phyloP scores from a whole-genome alignment of 2,329 filamentous ascomycete genomes.

The Clarireedia homoeocarpa region DNA sequence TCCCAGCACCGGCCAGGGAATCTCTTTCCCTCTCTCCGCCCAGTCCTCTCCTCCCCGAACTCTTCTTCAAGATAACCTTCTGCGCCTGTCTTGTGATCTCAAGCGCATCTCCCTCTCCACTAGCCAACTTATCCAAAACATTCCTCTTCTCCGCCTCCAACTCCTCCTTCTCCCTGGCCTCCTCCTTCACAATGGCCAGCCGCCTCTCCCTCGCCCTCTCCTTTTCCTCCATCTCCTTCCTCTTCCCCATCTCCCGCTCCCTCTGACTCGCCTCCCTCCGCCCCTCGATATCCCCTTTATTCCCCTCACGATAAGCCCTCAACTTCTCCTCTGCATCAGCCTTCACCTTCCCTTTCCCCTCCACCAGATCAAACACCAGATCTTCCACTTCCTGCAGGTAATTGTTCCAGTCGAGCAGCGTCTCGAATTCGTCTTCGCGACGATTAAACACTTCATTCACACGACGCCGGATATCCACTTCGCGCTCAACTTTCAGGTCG shows the following conservation, averaged over 20 bases:
- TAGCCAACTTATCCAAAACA: conserved; percentile 62
- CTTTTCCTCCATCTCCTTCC: conserved; percentile 54
- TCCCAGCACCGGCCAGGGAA: conserved; percentile 14
- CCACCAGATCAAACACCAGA: conserved; percentile 80
- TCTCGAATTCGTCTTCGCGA: conserved; percentile 83
- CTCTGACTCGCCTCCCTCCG: conserved; percentile 48
- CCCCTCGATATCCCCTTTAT: conserved; percentile 59
- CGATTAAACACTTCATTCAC: conserved; percentile 82
- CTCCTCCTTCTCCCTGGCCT: conserved; percentile 61
- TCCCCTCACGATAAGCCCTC: conserved; percentile 64
- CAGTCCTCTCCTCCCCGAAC: conserved; percentile 46
- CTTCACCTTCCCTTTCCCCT: conserved; percentile 51
- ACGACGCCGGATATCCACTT: conserved; percentile 81
- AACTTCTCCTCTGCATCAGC: conserved; percentile 43
- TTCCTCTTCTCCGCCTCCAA: conserved; percentile 57
- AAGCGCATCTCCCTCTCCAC: conserved; percentile 51
- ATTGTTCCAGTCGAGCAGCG: conserved; percentile 77
- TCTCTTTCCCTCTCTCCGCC: conserved; percentile 15
- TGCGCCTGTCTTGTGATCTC: conserved; percentile 47
- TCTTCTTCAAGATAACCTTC: conserved; percentile 64
- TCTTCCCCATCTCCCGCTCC: conserved; percentile 44
- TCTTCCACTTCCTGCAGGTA: conserved; percentile 91
- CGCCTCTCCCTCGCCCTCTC: conserved; percentile 58
- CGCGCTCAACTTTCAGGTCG: conserved; percentile 79
- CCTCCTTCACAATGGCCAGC: conserved; percentile 55